Evolutionary conservation across 2,329 filamentous ascomycete genomes (phyloP).

Genomic region (Sarocladium strictum): DNA sequence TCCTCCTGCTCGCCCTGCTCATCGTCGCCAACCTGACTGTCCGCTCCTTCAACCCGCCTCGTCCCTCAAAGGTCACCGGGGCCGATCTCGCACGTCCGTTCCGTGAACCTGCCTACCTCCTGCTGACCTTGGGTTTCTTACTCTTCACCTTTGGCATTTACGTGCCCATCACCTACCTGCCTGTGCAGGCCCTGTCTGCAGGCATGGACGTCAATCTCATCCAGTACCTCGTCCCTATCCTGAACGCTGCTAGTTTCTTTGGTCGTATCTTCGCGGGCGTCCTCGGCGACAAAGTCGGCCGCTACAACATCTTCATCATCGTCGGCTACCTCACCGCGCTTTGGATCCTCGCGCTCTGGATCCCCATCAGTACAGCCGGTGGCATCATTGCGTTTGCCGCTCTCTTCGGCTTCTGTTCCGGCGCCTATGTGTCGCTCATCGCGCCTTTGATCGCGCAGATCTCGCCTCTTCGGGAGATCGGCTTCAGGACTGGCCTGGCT

Average conservation of each 20-base stretch:
- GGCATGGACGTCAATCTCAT: constrained; percentile 22
- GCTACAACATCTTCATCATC: constrained; percentile 37
- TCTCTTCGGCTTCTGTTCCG: constrained; percentile 36
- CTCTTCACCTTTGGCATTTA: constrained; percentile 29
- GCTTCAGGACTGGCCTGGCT: constrained; percentile 36
- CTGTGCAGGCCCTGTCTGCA: constrained; percentile 22
- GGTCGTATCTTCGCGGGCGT: constrained; percentile 28
- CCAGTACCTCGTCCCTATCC: constrained; percentile 30
- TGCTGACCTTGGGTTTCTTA: constrained; percentile 25
- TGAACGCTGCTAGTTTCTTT: constrained; percentile 32
- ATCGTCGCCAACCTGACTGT: constrained; percentile 18
- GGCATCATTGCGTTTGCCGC: constrained; percentile 32
- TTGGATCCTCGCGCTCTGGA: constrained; percentile 36
- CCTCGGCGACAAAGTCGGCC: constrained; percentile 29
- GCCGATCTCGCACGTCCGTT: constrained; percentile 22
- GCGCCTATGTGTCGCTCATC: constrained; percentile 33
- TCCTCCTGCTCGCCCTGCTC: constrained; percentile 24
- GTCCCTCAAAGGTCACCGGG: background rate
- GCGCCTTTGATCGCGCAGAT: constrained; percentile 42
- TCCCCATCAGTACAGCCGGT: constrained; percentile 24
- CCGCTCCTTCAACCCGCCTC: constrained; percentile 13
- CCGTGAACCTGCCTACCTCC: constrained; percentile 24
- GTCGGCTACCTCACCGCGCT: constrained; percentile 36
- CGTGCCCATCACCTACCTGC: constrained; percentile 29
- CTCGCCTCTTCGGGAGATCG: constrained; percentile 45